Evolutionary conservation across 805 yeast genomes (phyloP), one percentile per base, ranked within the genome.

Genomic region (Saturnispora sekii): DNA sequence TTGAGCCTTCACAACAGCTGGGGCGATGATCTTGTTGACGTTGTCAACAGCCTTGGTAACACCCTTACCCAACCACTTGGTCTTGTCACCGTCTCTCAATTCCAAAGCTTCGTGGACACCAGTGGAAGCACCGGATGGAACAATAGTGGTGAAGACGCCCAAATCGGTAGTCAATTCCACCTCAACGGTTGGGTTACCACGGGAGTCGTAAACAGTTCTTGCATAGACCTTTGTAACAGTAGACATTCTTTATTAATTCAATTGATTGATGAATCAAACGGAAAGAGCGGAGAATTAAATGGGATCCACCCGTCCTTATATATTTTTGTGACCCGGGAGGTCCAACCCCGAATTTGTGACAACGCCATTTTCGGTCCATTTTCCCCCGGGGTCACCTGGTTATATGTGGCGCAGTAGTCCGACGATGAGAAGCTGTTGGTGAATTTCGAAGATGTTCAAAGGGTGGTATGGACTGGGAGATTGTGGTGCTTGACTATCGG

Each of bases 111-210:
- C 98, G 73, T 87, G 95, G 70, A 84, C 70, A 82, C 98, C 98
- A 54, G 98, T 93, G 64, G 97, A 90, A 57, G 98, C 98, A 75
- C 98, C 98, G 56, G 97, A 88, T 69, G 98, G 98, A 53, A 93
- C 98, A 66, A 90, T 89, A 58, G 97, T 79, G 73, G 97, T 84
- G 94, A 87, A 89, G 55, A 78, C 62, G 65, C 98, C 98, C 65
- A 84, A 79, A 53, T 76, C 90, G 65, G 98, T 90, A 78, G 83
- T 74, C 62, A 90, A 64, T 66, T 93, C 97, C 59, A 93, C 97
- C 81, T 93, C 97, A 61, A 93, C 98, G 60, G 98, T 90, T 75
- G 98, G 98, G 82, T 90, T 93, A 74, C 97, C 97, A 76, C 98
- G 87, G 62, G 97, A 90, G 76, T 90, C 98, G 83, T 93, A 90